Conservation (phyloP, 345 rosid species). For the Jatropha curcas region DNA sequence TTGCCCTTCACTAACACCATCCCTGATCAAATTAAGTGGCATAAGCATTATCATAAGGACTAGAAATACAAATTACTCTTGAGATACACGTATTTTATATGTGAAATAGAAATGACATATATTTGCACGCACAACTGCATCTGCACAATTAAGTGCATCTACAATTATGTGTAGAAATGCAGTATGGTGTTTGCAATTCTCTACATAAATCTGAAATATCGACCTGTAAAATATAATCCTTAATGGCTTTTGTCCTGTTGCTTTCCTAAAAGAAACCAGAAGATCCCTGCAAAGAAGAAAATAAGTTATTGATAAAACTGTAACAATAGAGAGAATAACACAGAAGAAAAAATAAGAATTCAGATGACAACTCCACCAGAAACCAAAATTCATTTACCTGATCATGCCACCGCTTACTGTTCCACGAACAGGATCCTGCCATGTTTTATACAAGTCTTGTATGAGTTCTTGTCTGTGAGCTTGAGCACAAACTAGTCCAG, state of each 20-base stretch:
- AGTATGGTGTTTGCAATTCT: background rate
- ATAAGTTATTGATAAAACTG: background rate
- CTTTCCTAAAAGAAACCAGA: conserved; percentile 87
- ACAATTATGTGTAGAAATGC: background rate
- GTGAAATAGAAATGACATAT: background rate
- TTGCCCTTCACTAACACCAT: conserved; percentile 99
- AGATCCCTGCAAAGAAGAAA: conserved; percentile 64
- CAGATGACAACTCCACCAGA: background rate
- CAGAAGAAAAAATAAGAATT: background rate
- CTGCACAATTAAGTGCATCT: background rate
- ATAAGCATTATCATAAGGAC: background rate
- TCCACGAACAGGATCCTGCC: conserved; percentile 99
- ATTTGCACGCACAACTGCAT: background rate
- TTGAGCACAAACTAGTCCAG: conserved; percentile 98
- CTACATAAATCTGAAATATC: background rate
- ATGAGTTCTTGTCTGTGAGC: conserved; percentile 99
- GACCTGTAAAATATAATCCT: conserved; percentile 98
- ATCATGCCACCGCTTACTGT: conserved; percentile 97
- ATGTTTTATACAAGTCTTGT: conserved; percentile 95
- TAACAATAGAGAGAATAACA: no score
- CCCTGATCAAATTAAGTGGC: conserved; percentile 45
- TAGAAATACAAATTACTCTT: background rate
- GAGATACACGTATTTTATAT: background rate
- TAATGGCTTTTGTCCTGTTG: conserved; percentile 96
- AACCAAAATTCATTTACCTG: conserved; percentile 45